A percentile compares a stretch with the other conserved stretches of the same genome.
Evolutionary conservation across 805 yeast species (phyloP).

Genomic region (Wickerhamomyces queroliae): DNA sequence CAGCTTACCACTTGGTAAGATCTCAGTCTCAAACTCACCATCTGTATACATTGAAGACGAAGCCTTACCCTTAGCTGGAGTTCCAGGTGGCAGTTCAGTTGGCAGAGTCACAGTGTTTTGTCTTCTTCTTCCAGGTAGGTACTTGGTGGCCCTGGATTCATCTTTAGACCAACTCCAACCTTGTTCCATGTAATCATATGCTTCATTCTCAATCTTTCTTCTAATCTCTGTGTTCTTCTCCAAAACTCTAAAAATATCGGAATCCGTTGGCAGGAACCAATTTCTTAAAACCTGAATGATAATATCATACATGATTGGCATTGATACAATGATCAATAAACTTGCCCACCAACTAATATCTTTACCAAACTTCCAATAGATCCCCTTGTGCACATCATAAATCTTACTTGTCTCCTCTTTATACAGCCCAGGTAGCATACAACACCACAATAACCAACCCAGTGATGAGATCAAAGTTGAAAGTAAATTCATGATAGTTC

Average conservation of each 20-base stretch:
- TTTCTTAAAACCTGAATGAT: slow-evolving; percentile 50
- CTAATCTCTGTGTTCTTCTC: slow-evolving; percentile 69
- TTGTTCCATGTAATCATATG: slow-evolving; percentile 68
- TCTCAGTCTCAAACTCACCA: slow-evolving; percentile 42
- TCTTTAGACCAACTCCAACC: slow-evolving; percentile 70
- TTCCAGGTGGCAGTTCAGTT: slow-evolving; percentile 46
- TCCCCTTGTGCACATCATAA: slow-evolving; percentile 66
- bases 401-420: slow-evolving; percentile 45
- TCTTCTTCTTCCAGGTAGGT: slow-evolving; percentile 12
- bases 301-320: slow-evolving; percentile 66
- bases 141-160: slow-evolving; percentile 22
- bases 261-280: slow-evolving; percentile 61
- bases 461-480: slow-evolving; percentile 66
- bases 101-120: slow-evolving; percentile 21
- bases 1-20: slow-evolving; percentile 71
- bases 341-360: slow-evolving; percentile 90
- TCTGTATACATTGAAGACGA: slow-evolving; percentile 19
- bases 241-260: slow-evolving; percentile 70
- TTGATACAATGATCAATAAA: slow-evolving; percentile 45
- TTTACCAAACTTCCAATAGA: slow-evolving; percentile 65
- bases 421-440: slow-evolving; percentile 68
- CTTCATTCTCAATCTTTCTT: slow-evolving; percentile 62
- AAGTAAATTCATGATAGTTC: slow-evolving; percentile 62
- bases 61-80: slow-evolving; percentile 29
- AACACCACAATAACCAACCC: slow-evolving; percentile 86